A percentile compares a stretch with the other conserved stretches of the same genome.
These are phyloP conservation scores for Rhizopogon vinicolor DNA, from an alignment of 768 basidiomycete genomes.

Conservation along the genomic window DNA sequence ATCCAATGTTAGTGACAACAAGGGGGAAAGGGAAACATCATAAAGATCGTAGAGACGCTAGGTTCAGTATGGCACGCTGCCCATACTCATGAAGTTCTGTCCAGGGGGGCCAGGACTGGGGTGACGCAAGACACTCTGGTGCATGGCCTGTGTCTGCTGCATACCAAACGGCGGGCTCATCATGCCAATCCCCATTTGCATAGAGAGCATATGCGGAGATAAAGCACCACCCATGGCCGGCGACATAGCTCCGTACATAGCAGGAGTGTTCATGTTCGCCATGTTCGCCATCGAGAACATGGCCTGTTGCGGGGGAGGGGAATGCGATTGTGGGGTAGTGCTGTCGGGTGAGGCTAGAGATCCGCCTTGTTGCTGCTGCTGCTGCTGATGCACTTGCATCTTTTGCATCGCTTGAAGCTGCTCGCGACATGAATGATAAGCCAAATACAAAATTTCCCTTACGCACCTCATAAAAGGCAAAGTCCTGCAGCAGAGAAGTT, in stretches of 20 bases:
- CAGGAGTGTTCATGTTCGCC: constrained; percentile 32
- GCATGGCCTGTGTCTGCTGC: constrained; percentile 69
- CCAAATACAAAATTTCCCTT: background rate
- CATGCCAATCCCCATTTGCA: constrained; percentile 47
- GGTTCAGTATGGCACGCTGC: constrained; percentile 27
- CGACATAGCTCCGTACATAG: constrained; percentile 29
- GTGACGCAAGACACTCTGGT: constrained; percentile 82
- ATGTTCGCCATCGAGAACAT: constrained; percentile 39
- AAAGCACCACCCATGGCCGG: constrained; percentile 25
- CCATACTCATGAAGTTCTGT: constrained; percentile 43
- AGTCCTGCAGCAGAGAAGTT: constrained; percentile 91
- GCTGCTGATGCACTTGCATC: constrained; percentile 26
- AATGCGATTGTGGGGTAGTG: constrained; percentile 32
- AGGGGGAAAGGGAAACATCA: background rate
- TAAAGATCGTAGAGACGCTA: constrained; percentile 1
- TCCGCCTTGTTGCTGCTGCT: constrained; percentile 17
- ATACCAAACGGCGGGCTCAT: constrained; percentile 48
- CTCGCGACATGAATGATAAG: background rate
- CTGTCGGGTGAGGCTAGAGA: constrained; percentile 22
- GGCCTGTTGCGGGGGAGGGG: constrained; percentile 39
- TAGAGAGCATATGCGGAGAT: constrained; percentile 32
- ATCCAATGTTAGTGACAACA: constrained; percentile 6
- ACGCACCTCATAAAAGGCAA: constrained; percentile 84
- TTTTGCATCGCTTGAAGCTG: constrained; percentile 89
- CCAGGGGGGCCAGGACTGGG: constrained; percentile 58